Evolutionary conservation across 1,284 basidiomycete genomes (phyloP).

Genomic region (Sutorius eximius): DNA sequence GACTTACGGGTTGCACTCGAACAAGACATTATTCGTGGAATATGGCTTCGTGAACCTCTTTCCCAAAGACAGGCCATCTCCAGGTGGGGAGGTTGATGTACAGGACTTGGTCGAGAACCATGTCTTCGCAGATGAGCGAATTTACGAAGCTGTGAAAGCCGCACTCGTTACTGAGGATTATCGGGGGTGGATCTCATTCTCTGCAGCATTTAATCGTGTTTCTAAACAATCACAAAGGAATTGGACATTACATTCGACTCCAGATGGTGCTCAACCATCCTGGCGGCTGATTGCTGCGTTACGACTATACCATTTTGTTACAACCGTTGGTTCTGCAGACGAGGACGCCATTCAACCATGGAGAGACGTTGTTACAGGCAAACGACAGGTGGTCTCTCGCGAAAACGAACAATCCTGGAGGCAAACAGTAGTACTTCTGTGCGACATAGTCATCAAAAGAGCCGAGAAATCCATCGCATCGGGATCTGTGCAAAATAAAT

Average conservation of each 20-base stretch:
- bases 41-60: constrained; percentile 74
- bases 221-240: constrained; percentile 41
- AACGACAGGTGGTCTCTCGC: constrained; percentile 39
- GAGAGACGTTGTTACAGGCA: constrained; percentile 56
- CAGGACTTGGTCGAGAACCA: constrained; percentile 54
- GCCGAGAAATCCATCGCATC: constrained; percentile 24
- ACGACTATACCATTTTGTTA: constrained; percentile 55
- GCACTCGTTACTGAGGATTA: constrained; percentile 62
- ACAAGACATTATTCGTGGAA: constrained; percentile 74
- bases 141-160: constrained; percentile 47
- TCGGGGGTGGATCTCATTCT: constrained; percentile 60
- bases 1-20: constrained; percentile 75
- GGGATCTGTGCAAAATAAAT: background rate
- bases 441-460: constrained; percentile 36
- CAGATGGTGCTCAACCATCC: constrained; percentile 67
- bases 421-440: constrained; percentile 37
- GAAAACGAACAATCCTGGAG: constrained; percentile 49
- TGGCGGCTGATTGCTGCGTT: constrained; percentile 73
- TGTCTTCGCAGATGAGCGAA: constrained; percentile 41
- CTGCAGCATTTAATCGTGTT: background rate
- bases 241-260: constrained; percentile 68
- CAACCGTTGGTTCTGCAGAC: constrained; percentile 23
- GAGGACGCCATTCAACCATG: constrained; percentile 46
- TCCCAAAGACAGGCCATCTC: constrained; percentile 24
- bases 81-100: constrained; percentile 63